phyloP scores from a whole-genome alignment of 352 stramenopile species.

The Globisporangium spinosum region DNA sequence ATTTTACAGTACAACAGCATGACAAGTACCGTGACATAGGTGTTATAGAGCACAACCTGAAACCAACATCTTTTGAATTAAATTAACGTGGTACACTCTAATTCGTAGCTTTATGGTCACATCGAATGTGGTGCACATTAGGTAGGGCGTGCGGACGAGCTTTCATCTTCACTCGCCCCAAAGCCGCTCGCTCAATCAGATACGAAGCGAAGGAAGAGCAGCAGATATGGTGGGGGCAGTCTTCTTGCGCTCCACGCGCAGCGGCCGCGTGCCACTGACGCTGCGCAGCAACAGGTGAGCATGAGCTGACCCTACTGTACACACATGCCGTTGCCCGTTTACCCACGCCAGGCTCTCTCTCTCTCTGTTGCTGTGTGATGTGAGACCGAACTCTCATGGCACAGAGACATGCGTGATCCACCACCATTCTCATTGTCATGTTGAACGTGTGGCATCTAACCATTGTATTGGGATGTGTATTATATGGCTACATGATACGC shows the following conservation, averaged over 20 bases:
- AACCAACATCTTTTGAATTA: not conserved
- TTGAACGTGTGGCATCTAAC: not conserved
- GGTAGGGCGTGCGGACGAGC: not conserved
- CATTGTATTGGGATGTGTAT: not conserved
- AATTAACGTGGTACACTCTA: too few species aligned
- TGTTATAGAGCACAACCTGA: not conserved
- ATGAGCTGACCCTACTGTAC: not conserved
- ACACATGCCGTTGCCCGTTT: too few species aligned
- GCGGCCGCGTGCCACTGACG: constrained; percentile 4
- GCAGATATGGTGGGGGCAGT: constrained; percentile 1
- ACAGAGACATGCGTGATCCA: constrained; percentile 1
- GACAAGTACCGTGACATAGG: not conserved
- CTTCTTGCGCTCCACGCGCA: constrained; percentile 12
- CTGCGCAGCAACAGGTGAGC: constrained; percentile 12
- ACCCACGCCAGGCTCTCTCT: not conserved
- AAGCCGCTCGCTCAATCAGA: not conserved
- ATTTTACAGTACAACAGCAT: not conserved
- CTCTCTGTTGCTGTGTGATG: not conserved
- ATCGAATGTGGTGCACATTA: not conserved
- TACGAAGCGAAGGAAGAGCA: not conserved
- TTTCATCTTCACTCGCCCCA: not conserved
- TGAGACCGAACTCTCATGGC: not conserved
- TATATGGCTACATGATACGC: not conserved
- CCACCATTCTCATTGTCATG: not conserved
- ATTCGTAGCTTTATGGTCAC: too few species aligned